Conservation (phyloP, 2,329 filamentous ascomycete species). For the Penicillium sp. region DNA sequence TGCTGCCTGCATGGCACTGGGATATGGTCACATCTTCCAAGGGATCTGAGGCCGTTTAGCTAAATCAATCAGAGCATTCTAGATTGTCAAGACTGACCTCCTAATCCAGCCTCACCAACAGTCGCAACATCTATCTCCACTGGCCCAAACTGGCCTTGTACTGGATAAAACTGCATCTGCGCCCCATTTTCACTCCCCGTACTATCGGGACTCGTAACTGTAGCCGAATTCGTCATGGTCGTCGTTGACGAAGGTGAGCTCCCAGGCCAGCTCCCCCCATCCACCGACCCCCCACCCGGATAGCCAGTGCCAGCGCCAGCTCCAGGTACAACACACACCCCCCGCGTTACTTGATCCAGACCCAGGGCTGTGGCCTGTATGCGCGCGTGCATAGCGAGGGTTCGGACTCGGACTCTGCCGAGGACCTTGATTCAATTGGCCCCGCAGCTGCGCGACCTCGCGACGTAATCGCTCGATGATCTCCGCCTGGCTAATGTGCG, state of each 20-base stretch:
- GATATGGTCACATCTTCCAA: constrained; percentile 3
- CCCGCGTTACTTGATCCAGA: not conserved
- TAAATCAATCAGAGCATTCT: not conserved
- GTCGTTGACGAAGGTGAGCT: constrained; percentile 22
- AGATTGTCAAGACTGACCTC: not conserved
- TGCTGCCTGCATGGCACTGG: constrained; percentile 1
- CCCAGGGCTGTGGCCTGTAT: not conserved
- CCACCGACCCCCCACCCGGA: not conserved
- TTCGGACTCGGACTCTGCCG: constrained; percentile 1
- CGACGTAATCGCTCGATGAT: constrained; percentile 27
- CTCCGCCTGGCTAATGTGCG: constrained; percentile 59
- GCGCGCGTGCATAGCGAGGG: not conserved
- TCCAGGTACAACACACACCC: too few species aligned
- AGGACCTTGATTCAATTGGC: constrained; percentile 10
- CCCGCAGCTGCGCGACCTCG: constrained; percentile 24
- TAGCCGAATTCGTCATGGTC: constrained; percentile 15
- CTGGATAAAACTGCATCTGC: constrained; percentile 5
- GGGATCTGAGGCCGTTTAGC: constrained; percentile 1
- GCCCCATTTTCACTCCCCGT: constrained; percentile 18
- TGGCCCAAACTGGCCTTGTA: constrained; percentile 7
- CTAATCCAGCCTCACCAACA: constrained; percentile 3
- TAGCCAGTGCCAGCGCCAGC: not conserved
- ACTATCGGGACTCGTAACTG: constrained; percentile 23
- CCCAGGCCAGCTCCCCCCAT: constrained; percentile 17
- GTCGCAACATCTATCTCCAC: constrained; percentile 9